phyloP scores from a whole-genome alignment of 129 eudicot genomes.

The Lactuca sativa region DNA sequence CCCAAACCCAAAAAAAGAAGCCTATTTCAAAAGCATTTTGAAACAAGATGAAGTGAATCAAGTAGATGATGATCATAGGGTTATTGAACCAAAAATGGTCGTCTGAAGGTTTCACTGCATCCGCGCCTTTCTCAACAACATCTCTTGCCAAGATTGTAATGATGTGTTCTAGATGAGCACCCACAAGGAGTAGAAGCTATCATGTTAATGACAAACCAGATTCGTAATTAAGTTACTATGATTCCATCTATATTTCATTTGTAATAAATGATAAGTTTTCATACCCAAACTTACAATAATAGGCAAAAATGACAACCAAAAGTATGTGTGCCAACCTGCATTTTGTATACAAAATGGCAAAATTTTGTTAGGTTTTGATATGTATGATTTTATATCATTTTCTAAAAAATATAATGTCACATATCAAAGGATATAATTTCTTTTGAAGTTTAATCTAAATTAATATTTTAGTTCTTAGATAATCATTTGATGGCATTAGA shows the following conservation, averaged over 20 bases:
- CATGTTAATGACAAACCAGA: constrained; percentile 7
- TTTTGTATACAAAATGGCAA: neutral
- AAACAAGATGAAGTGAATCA: constrained; percentile 82
- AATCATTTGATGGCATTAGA: neutral
- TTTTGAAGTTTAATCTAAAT: too few relatives aligned
- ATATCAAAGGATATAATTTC: neutral
- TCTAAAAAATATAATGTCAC: too few relatives aligned
- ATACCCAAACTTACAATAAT: constrained; percentile 55
- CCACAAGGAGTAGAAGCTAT: constrained; percentile 73
- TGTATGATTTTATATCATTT: too few relatives aligned
- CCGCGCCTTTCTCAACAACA: constrained; percentile 32
- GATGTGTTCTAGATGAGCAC: constrained; percentile 61
- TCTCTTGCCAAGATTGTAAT: constrained; percentile 59
- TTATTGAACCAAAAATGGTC: constrained; percentile 68
- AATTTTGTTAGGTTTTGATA: neutral
- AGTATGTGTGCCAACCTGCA: constrained; percentile 94
- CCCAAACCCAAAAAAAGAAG: constrained; percentile 82
- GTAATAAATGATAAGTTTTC: neutral
- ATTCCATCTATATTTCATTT: neutral
- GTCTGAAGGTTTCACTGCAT: constrained; percentile 61
- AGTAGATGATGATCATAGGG: constrained; percentile 60
- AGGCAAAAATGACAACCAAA: constrained; percentile 87
- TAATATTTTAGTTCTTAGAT: too few relatives aligned
- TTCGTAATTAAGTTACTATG: neutral
- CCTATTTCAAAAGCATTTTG: constrained; percentile 75